Evolutionary conservation across 768 basidiomycete species (phyloP).

Genomic region (Sporobolomyces phaffii): DNA sequence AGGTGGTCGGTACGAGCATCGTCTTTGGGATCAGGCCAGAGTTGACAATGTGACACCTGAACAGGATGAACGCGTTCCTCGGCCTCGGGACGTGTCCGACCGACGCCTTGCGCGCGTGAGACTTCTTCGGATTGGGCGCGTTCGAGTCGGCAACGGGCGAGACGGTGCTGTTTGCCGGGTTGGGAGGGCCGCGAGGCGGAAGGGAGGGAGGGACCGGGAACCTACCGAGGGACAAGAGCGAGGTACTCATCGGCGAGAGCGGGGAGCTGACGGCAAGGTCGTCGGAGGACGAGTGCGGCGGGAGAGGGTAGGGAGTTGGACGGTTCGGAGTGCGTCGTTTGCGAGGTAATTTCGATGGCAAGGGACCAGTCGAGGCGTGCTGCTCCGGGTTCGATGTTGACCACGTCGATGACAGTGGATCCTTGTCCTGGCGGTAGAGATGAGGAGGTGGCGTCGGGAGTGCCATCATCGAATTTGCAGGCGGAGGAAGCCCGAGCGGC

Average conservation of each 20-base stretch:
- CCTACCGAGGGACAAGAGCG: not conserved
- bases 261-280: no score
- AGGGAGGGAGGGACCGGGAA: not conserved
- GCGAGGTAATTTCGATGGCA: not conserved
- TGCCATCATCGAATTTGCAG: no score
- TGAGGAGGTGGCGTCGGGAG: conserved; percentile 4
- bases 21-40: conserved; percentile 55
- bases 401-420: no score
- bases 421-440: no score
- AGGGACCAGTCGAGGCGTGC: not conserved
- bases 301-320: not conserved
- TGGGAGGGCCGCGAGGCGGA: not conserved
- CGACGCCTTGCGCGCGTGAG: conserved; percentile 51
- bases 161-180: not conserved
- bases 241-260: conserved; percentile 6
- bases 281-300: no score
- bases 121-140: conserved; percentile 44
- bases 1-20: no score
- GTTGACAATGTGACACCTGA: conserved; percentile 65
- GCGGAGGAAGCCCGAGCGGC: not conserved
- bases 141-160: not conserved
- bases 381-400: no score
- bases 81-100: conserved; percentile 61
- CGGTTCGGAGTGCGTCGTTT: not conserved
- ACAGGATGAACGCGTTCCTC: conserved; percentile 72